These are phyloP conservation scores for Heterobasidion occidentale DNA, from an alignment of 1,284 basidiomycete species.

Conservation along the genomic window DNA sequence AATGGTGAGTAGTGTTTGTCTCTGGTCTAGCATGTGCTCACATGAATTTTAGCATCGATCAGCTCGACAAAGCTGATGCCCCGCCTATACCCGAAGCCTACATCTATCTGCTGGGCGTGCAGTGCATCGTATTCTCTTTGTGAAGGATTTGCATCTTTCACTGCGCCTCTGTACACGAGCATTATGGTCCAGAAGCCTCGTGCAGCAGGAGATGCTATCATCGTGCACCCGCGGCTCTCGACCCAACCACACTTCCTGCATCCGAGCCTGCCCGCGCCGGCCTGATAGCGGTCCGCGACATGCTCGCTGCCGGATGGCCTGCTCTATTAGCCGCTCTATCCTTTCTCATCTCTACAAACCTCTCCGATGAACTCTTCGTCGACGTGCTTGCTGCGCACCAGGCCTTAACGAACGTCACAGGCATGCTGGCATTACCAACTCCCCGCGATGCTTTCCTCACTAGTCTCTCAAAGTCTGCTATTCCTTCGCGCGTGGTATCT, in stretches of 20 bases:
- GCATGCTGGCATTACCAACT: conserved; percentile 78
- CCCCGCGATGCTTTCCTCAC: conserved; percentile 93
- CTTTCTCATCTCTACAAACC: conserved; percentile 83
- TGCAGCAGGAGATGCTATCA: conserved; percentile 52
- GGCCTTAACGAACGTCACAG: conserved; percentile 81
- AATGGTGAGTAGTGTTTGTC: too few relatives aligned
- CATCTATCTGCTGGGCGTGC: too few relatives aligned
- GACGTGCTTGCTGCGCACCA: conserved; percentile 79
- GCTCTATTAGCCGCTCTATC: conserved; percentile 84
- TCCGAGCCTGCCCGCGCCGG: conserved; percentile 49
- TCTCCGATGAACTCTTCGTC: conserved; percentile 82
- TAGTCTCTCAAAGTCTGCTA: conserved; percentile 82
- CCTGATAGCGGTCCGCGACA: conserved; percentile 57
- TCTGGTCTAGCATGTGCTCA: too few relatives aligned
- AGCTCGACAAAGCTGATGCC: too few relatives aligned
- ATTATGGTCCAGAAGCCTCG: conserved; percentile 62
- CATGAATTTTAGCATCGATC: too few relatives aligned
- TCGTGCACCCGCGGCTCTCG: conserved; percentile 72
- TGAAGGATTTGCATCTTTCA: conserved; percentile 77
- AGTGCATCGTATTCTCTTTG: conserved; percentile 80
- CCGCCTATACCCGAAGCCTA: too few relatives aligned
- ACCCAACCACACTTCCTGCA: conserved; percentile 49
- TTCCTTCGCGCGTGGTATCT: conserved; percentile 82
- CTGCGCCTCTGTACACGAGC: conserved; percentile 62
- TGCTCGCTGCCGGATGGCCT: conserved; percentile 86